phyloP scores from a whole-genome alignment of 1,284 basidiomycete species.

The Pyrrhoderma lamaoense region DNA sequence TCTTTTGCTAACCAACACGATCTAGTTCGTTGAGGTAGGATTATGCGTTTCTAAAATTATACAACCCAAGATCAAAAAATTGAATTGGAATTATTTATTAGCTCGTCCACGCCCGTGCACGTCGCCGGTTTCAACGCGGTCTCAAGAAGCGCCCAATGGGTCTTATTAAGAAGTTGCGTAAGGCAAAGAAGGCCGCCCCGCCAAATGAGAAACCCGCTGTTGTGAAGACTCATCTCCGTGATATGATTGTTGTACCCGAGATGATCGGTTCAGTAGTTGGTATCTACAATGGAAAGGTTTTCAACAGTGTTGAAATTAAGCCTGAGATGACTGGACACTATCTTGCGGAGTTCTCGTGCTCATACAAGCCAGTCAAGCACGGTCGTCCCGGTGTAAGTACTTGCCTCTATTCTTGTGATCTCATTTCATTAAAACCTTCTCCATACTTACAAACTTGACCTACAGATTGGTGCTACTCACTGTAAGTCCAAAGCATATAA shows the following conservation, averaged over 20 bases:
- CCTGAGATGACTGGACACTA: slow-evolving; percentile 99
- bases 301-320: slow-evolving; percentile 98
- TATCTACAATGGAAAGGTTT: slow-evolving; percentile 97
- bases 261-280: slow-evolving; percentile 98
- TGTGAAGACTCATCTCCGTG: slow-evolving; percentile 98
- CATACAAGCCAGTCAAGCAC: slow-evolving; percentile 99
- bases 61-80: slow-evolving; percentile 3
- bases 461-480: slow-evolving; percentile 87
- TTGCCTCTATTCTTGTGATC: not conserved
- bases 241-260: slow-evolving; percentile 99
- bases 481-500: slow-evolving; percentile 37
- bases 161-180: slow-evolving; percentile 99
- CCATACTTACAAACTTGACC: not conserved
- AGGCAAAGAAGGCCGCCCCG: slow-evolving; percentile 97
- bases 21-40: slow-evolving; percentile 68
- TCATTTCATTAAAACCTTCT: too few species aligned
- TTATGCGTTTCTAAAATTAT: not conserved
- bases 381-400: slow-evolving; percentile 87
- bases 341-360: slow-evolving; percentile 91
- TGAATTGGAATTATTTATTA: slow-evolving; percentile 35
- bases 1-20: too few species aligned
- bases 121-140: slow-evolving; percentile 97
- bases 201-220: slow-evolving; percentile 98
- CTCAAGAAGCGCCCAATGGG: slow-evolving; percentile 98
- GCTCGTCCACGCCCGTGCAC: slow-evolving; percentile 98